Evolutionary conservation across 345 rosid species (phyloP).

Genomic region (Anastatica hierochuntica): DNA sequence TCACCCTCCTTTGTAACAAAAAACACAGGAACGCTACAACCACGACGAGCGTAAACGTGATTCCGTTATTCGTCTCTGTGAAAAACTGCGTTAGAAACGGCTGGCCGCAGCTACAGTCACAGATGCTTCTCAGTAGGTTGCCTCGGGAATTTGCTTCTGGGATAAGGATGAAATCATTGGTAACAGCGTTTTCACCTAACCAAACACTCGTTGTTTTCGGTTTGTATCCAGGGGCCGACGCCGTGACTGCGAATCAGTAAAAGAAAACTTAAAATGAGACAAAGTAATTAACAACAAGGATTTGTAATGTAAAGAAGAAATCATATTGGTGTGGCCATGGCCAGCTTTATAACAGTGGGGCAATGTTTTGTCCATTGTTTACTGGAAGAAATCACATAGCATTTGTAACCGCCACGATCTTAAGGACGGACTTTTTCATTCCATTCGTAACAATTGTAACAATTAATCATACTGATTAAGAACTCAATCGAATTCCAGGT

Average conservation of each 20-base stretch:
- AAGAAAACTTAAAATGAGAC: constrained; percentile 2
- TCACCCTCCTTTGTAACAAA: constrained; percentile 43
- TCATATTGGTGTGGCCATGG: too few species aligned
- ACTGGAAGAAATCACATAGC: too few species aligned
- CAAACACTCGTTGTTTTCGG: constrained; percentile 50
- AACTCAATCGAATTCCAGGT: too few species aligned
- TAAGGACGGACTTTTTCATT: too few species aligned
- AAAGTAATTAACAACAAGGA: not conserved
- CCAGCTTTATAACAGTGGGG: too few species aligned
- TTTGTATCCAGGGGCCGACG: constrained; percentile 62
- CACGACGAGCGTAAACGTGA: constrained; percentile 34
- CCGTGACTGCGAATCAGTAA: constrained; percentile 43
- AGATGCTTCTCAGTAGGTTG: constrained; percentile 26
- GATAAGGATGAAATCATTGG: constrained; percentile 68
- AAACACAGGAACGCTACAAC: constrained; percentile 43
- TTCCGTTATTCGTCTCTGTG: constrained; percentile 38
- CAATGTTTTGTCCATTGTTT: too few species aligned
- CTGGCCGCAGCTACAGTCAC: constrained; percentile 34
- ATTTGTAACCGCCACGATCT: too few species aligned
- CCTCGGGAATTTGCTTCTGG: constrained; percentile 36
- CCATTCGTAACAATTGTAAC: too few species aligned
- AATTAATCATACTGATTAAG: too few species aligned
- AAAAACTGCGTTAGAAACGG: constrained; percentile 24
- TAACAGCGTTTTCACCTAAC: constrained; percentile 53
- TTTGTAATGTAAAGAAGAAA: too few species aligned